A percentile compares a stretch with the other conserved stretches of the same genome.
These are phyloP conservation scores for Phlebiopsis flavidoalba DNA, from an alignment of 768 basidiomycete genomes.

Conservation along the genomic window DNA sequence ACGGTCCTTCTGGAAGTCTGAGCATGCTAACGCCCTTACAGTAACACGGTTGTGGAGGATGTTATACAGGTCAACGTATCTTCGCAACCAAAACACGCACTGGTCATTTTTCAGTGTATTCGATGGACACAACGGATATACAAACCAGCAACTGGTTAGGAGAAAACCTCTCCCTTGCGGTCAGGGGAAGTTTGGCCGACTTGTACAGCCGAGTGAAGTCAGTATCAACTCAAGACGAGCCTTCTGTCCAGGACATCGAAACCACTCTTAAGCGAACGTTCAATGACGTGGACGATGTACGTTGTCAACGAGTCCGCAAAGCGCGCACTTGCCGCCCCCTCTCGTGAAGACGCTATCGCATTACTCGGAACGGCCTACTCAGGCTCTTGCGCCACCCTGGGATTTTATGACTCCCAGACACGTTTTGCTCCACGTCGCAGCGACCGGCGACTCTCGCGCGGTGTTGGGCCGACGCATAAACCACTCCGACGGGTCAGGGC, in stretches of 20 bases:
- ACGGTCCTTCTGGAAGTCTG: neutral
- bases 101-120: constrained; percentile 32
- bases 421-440: constrained; percentile 35
- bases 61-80: constrained; percentile 5
- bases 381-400: constrained; percentile 41
- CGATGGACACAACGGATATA: constrained; percentile 29
- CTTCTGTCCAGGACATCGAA: constrained; percentile 28
- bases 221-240: neutral
- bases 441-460: constrained; percentile 45
- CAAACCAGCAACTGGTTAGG: constrained; percentile 30
- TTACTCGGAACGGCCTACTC: constrained; percentile 30
- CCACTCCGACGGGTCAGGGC: constrained; percentile 21
- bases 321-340: constrained; percentile 20
- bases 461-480: constrained; percentile 37
- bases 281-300: constrained; percentile 33
- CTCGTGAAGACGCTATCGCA: constrained; percentile 23
- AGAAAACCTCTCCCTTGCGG: constrained; percentile 25
- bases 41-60: neutral
- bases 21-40: neutral
- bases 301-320: constrained; percentile 32
- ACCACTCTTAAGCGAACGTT: constrained; percentile 34
- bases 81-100: constrained; percentile 18
- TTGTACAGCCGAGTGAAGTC: constrained; percentile 13
- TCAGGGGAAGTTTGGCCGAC: constrained; percentile 19
- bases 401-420: constrained; percentile 37